These are phyloP conservation scores for Tilletiopsis washingtonensis DNA, from an alignment of 1,284 basidiomycete species.

Conservation along the genomic window DNA sequence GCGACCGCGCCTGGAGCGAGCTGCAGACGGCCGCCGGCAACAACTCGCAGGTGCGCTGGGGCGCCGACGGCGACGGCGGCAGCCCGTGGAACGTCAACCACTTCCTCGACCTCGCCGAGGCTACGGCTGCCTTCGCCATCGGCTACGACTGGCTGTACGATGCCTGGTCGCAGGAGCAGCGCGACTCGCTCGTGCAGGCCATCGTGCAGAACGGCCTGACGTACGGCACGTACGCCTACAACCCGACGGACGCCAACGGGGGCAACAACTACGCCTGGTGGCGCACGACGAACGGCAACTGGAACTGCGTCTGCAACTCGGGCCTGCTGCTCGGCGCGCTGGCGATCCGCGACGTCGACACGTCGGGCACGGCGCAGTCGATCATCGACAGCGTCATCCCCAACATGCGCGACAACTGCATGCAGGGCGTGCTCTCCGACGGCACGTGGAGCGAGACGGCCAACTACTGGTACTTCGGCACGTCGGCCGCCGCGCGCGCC, in stretches of 20 bases:
- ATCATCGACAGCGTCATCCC: constrained; percentile 61
- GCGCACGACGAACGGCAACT: constrained; percentile 62
- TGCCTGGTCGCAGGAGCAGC: constrained; percentile 68
- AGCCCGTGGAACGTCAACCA: constrained; percentile 70
- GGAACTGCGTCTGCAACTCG: constrained; percentile 95
- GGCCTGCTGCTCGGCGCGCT: constrained; percentile 82
- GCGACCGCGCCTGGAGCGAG: constrained; percentile 75
- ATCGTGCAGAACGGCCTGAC: constrained; percentile 66
- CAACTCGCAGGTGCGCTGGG: constrained; percentile 55
- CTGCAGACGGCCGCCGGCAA: constrained; percentile 52
- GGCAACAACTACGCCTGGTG: constrained; percentile 50
- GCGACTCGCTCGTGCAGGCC: constrained; percentile 61
- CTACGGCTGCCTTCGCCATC: constrained; percentile 58
- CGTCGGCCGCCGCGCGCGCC: constrained; percentile 88
- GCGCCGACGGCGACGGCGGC: constrained; percentile 50
- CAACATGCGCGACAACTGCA: constrained; percentile 76
- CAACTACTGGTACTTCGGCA: constrained; percentile 59
- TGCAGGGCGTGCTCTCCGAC: constrained; percentile 56
- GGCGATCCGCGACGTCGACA: constrained; percentile 75
- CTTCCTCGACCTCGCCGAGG: constrained; percentile 90
- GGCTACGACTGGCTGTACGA: constrained; percentile 93
- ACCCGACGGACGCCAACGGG: constrained; percentile 1
- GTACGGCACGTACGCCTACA: constrained; percentile 52
- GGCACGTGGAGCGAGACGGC: constrained; percentile 93
- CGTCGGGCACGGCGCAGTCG: constrained; percentile 60